Base-by-base conservation (phyloP, 768 basidiomycete species). In the Steccherinum ochraceum region DNA sequence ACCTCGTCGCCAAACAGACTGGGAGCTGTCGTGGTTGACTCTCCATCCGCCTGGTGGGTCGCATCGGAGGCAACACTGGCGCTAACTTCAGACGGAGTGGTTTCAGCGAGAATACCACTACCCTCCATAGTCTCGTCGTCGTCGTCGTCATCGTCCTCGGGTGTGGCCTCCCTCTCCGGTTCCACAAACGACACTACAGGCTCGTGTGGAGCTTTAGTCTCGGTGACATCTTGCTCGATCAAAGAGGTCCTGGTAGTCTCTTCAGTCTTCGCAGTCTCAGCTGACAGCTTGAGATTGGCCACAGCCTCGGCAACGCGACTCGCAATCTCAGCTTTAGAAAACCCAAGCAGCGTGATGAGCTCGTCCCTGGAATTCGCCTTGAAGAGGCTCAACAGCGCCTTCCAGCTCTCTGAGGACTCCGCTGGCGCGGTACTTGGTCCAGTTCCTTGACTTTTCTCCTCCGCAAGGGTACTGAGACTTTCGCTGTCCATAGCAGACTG, bases 321-420 rank as follows among this genome's bases (percentile, higher is more conserved):
- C 2, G 81, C 82, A 16, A 96, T 80, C 56, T 94, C 91, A 10
- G 77, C 79, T 67, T 95, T 94, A 2, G 92, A 94, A 67, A 94
- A 97, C 0, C 94, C 95, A 12, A 99, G 77, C 1, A 97, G 69
- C 2, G 85, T 86, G 45, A 98, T 85, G 4, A 98, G 74, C 67
- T 97, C 93, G 23, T 94, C 89, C 49, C 92, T 74, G 7, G 92
- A 93, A 64, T 94, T 80, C 0, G 92, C 84, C 56, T 82, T 81
- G 79, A 96, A 97, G 21, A 98, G 72, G 56, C 86, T 89, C 46
- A 84, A 66, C n/a, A 97, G 67, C 0, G 93, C 91, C 63, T 86
- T 93, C 93, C 93, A 96, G 5, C 82, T 79, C 12, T 79, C 83
- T 43, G 74, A 61, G 2, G 60, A 65, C 23, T 69, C 66, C 2